Base-by-base conservation (phyloP, 176 grass and related monocot species). In the Carex scoparia region DNA sequence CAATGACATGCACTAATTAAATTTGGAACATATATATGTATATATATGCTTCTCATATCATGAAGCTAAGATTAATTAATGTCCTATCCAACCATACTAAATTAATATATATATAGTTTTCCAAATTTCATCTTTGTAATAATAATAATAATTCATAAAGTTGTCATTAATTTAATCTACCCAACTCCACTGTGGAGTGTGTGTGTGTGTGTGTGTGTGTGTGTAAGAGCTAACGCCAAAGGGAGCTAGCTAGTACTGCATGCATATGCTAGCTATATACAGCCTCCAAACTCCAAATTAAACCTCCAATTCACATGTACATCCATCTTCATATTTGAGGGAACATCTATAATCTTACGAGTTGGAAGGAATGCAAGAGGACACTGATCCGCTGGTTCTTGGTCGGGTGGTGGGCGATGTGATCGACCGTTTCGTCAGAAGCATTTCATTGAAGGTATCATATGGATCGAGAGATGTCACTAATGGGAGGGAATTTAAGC, bases 401-500 rank as follows among this genome's bases (percentile, higher is more conserved):
- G 95, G 92, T 1, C 67, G 66, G 63, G 76, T 98, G 60, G 82
- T 98, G 3, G 92, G 91, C 35, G 92, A 98, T 48, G 15, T 98
- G 3, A 65, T 98, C 2, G 92, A 98, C 82, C 33, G 79, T 37
- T 98, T 98, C 57, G 4, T 79, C 1, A 33, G 58, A 48, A 85
- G 89, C 11, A 92, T 90, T 10, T 37, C 70, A 77, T 42, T 94
- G 30, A 90, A 86, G 69, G 53, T 98, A 79, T 1, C 87, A 27
- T 98, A 94, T 84, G 86, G 84, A 65, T 81, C 79, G 42, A 90
- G 88, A 65, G 95, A 94, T 61, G 37, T 98, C 67, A 94, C 89
- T 18, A 81, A 87, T 66, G 95, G 95, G 60, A 94, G 91, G 16
- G 95, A 94, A 84, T 90, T 94, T 63, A 88, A 86, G 82, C 92